Percentiles rank a stretch among this genome's conserved stretches.
phyloP scores from a whole-genome alignment of 1,284 basidiomycete genomes.

The Sporisorium exsertum region DNA sequence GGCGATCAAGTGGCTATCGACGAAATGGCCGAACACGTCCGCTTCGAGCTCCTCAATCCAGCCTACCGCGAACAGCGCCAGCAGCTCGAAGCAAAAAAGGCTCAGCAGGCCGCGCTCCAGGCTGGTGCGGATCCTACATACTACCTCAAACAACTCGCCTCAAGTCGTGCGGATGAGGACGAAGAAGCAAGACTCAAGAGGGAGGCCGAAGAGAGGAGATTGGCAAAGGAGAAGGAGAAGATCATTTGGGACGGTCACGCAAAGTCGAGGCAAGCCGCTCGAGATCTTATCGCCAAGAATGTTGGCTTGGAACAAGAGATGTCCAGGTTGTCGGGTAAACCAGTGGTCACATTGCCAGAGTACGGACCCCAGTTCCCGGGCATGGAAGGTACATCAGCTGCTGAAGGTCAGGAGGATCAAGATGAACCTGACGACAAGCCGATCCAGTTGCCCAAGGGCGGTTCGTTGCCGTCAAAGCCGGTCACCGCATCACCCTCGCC shows the following conservation, averaged over 20 bases:
- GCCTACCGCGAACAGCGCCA: constrained; percentile 71
- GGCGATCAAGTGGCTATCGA: constrained; percentile 92
- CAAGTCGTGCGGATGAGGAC: constrained; percentile 59
- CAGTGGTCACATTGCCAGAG: constrained; percentile 31
- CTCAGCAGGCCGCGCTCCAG: constrained; percentile 62
- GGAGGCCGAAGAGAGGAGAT: constrained; percentile 58
- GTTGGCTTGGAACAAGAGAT: constrained; percentile 53
- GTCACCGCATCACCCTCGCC: constrained; percentile 4
- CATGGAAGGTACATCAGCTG: constrained; percentile 11
- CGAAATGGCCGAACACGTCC: constrained; percentile 96
- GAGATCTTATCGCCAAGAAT: constrained; percentile 51
- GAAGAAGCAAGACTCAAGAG: constrained; percentile 55
- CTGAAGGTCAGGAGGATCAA: constrained; percentile 1
- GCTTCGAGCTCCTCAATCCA: constrained; percentile 96
- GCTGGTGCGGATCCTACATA: constrained; percentile 65
- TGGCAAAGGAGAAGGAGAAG: constrained; percentile 64
- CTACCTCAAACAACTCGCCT: constrained; percentile 63
- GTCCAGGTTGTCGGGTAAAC: constrained; percentile 42
- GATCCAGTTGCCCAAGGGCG: constrained; percentile 21
- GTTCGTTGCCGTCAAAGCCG: constrained; percentile 33
- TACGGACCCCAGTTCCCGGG: constrained; percentile 49
- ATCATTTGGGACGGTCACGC: constrained; percentile 68
- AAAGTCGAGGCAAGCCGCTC: constrained; percentile 49
- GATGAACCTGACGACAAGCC: constrained; percentile 26
- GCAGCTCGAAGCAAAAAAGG: constrained; percentile 62